Percentiles rank a stretch among this genome's conserved stretches.
Evolutionary conservation across 257 asterid species (phyloP).

Genomic region (Nicotiana knightiana): DNA sequence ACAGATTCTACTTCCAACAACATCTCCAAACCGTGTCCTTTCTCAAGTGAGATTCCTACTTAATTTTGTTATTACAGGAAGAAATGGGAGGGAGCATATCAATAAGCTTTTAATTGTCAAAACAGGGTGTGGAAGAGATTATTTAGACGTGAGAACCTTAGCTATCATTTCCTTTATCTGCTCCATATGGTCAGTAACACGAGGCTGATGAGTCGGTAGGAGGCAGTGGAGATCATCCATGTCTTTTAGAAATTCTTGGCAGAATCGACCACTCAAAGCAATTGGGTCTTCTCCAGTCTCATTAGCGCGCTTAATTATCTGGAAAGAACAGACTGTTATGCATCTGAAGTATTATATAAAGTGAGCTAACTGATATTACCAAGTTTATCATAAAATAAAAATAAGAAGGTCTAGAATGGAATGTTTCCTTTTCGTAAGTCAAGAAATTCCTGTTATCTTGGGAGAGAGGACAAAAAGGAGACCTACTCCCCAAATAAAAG

Average conservation of each 20-base stretch:
- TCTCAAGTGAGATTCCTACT: neutral
- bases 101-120: neutral
- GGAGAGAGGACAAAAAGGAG: neutral
- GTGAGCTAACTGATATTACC: neutral
- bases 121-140: neutral
- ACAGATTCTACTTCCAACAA: too few relatives aligned
- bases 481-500: constrained; percentile 27
- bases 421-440: neutral
- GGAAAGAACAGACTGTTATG: constrained; percentile 8
- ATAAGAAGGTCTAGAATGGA: neutral
- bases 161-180: constrained; percentile 79
- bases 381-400: neutral
- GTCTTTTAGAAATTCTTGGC: constrained; percentile 71
- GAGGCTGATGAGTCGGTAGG: constrained; percentile 80
- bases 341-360: neutral
- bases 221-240: constrained; percentile 89
- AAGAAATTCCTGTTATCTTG: constrained; percentile 1
- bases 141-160: constrained; percentile 36
- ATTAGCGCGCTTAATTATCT: constrained; percentile 81
- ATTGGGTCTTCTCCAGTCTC: constrained; percentile 64
- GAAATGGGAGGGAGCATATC: neutral
- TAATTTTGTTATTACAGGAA: neutral
- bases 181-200: constrained; percentile 76
- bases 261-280: constrained; percentile 61
- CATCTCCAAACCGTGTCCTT: neutral